Evolutionary conservation across 1,284 basidiomycete genomes (phyloP).

Genomic region (Boletus semigastroideus): DNA sequence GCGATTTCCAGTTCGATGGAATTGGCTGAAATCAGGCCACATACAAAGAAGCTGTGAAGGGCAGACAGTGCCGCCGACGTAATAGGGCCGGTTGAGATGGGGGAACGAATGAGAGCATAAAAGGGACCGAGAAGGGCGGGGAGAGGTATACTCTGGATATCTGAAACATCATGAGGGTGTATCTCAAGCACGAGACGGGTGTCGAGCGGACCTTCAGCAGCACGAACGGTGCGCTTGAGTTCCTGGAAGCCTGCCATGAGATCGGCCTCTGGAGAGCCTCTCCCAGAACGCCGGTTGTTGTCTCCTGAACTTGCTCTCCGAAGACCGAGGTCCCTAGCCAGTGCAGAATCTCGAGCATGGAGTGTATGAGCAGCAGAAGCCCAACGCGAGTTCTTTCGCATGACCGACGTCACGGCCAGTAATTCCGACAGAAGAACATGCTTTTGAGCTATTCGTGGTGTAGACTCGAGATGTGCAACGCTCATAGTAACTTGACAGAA

Average conservation of each 20-base stretch:
- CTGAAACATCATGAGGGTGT: constrained; percentile 39
- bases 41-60: constrained; percentile 84
- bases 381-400: constrained; percentile 97
- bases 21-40: constrained; percentile 64
- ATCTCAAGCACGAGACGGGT: constrained; percentile 27
- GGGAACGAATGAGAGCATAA: constrained; percentile 90
- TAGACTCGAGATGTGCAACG: constrained; percentile 12
- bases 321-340: constrained; percentile 74
- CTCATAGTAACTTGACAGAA: constrained; percentile 12
- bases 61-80: constrained; percentile 88
- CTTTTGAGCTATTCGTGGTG: constrained; percentile 47
- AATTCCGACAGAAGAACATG: constrained; percentile 90
- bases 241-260: constrained; percentile 90
- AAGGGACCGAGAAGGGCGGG: constrained; percentile 81
- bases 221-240: constrained; percentile 75
- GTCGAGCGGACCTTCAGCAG: constrained; percentile 64
- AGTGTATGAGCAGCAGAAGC: constrained; percentile 66
- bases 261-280: constrained; percentile 65
- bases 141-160: constrained; percentile 55
- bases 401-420: constrained; percentile 88
- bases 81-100: constrained; percentile 91
- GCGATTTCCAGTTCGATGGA: constrained; percentile 58
- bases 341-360: constrained; percentile 57
- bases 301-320: constrained; percentile 53
- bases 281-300: constrained; percentile 40